Evolutionary conservation across 1,139 yeast species (phyloP), one percentile per base, ranked within the genome.

Genomic region (Blastobotrys illinoisensis): DNA sequence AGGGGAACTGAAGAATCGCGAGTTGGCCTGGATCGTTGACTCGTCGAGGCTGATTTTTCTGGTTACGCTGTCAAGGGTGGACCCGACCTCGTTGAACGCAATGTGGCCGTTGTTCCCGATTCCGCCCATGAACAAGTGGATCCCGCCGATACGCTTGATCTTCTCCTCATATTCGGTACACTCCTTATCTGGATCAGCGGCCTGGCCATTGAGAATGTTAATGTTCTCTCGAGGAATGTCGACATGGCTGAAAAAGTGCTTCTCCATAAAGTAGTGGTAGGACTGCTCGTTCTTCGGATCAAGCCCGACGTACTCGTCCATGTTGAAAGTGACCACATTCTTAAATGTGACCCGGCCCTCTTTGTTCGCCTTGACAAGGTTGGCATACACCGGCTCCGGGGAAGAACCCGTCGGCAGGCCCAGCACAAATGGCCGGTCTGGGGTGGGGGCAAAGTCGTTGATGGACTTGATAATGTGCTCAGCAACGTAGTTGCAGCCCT

Each of bases 321-420:
- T 81, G 66, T 81, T 81, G 70, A 81, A 81, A 11, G 84, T 80
- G 13, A 82, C 80, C 47, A 82, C 86, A 64, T 82, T 73, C 58
- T 73, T 70, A 68, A 82, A 82, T 21, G 77, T 71, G 11, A 82
- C 73, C 50, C 66, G 66, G 18, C 81, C 81, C 40, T 65, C 62
- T 58, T 74, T 73, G 68, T 80, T 72, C 11, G 80, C 78, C 53
- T 72, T 70, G 46, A 82, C 77, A 51, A 82, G 70, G 54, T 71
- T 68, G 51, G 76, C 72, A 63, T 82, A 82, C 6, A 82, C 79
- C 2, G 79, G 81, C 63, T 81, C 85, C 11, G 86, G 86, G 3
- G 85, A 80, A 4, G 86, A 81, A 1, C 87, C 86, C 1, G 87
- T 82, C 32, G 86, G 86, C 51, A 82, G 75, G 0, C 86, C 87